Conservation (phyloP, 2,329 filamentous ascomycete genomes). For the Elsinoe ampelina region DNA sequence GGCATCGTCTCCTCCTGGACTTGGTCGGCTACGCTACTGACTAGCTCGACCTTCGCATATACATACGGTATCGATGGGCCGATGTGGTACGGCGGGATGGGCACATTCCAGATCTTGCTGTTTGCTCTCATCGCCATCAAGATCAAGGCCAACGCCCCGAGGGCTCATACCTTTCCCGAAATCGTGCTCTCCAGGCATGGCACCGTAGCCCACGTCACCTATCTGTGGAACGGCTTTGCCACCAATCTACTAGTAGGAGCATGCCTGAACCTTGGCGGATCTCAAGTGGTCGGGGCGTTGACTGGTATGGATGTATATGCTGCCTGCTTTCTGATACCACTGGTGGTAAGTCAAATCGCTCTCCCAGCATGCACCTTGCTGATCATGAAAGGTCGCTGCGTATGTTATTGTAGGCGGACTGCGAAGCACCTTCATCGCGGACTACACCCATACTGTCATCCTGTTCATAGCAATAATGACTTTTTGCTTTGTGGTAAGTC, state of each 20-base stretch:
- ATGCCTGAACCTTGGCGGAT: slow-evolving; percentile 37
- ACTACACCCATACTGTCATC: slow-evolving; percentile 29
- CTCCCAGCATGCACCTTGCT: background rate
- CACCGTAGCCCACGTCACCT: slow-evolving; percentile 21
- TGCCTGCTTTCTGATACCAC: slow-evolving; percentile 35
- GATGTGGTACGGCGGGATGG: slow-evolving; percentile 36
- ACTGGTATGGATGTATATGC: slow-evolving; percentile 39
- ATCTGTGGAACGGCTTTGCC: slow-evolving; percentile 32
- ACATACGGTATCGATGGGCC: slow-evolving; percentile 30
- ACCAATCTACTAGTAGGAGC: slow-evolving; percentile 37
- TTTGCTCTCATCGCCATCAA: slow-evolving; percentile 37
- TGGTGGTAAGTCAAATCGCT: slow-evolving; percentile 24
- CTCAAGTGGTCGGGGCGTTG: slow-evolving; percentile 35
- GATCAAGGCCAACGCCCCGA: slow-evolving; percentile 35
- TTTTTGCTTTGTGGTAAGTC: slow-evolving; percentile 10
- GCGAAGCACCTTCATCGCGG: slow-evolving; percentile 30
- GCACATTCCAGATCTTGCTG: slow-evolving; percentile 36
- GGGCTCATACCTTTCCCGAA: slow-evolving; percentile 34
- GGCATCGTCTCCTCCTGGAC: slow-evolving; percentile 88
- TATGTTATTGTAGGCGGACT: slow-evolving; percentile 26
- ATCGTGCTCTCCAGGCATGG: slow-evolving; percentile 34
- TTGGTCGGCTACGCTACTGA: slow-evolving; percentile 41
- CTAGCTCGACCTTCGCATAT: slow-evolving; percentile 28
- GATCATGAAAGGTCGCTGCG: slow-evolving; percentile 15
- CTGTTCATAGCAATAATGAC: slow-evolving; percentile 32